Conservation (phyloP, 305 asterid genomes). For the Rubia peregrina region DNA sequence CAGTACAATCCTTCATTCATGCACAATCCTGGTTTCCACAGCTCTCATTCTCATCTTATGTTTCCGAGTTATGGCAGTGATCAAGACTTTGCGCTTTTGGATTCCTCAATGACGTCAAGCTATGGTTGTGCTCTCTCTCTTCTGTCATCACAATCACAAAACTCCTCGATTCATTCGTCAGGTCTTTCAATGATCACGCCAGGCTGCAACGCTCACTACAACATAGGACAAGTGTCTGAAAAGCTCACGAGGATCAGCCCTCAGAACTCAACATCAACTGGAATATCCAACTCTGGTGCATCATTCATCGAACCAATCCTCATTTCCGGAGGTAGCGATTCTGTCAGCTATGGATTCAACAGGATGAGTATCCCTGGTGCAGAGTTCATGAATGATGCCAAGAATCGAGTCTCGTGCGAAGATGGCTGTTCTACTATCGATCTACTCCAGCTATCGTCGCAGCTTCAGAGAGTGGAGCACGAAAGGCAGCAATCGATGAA, state of each 20-base stretch:
- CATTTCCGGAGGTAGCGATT: constrained; percentile 19
- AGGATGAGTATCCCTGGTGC: constrained; percentile 17
- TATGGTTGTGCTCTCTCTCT: constrained; percentile 46
- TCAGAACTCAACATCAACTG: constrained; percentile 25
- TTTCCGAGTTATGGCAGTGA: background rate
- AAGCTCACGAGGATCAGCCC: constrained; percentile 22
- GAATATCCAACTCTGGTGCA: constrained; percentile 22
- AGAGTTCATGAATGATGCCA: constrained; percentile 16
- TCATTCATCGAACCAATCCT: constrained; percentile 25
- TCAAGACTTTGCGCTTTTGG: constrained; percentile 22
- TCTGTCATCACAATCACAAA: constrained; percentile 42
- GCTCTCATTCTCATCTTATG: background rate
- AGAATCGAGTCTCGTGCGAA: constrained; percentile 24
- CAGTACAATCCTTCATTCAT: constrained; percentile 14
- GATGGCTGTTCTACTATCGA: constrained; percentile 27
- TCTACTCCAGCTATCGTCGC: constrained; percentile 32
- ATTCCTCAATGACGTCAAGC: constrained; percentile 23
- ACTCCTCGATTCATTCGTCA: constrained; percentile 23
- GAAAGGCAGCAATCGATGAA: constrained; percentile 29
- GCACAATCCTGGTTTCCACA: constrained; percentile 23
- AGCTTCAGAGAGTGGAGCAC: constrained; percentile 37
- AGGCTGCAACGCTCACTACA: constrained; percentile 20
- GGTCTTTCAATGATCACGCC: constrained; percentile 16
- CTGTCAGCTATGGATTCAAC: constrained; percentile 20
- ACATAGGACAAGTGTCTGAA: constrained; percentile 19